A percentile compares a stretch with the other conserved stretches of the same genome.
These are phyloP conservation scores for Cladosporium sp. DNA, from an alignment of 2,329 filamentous ascomycete species.

Conservation along the genomic window DNA sequence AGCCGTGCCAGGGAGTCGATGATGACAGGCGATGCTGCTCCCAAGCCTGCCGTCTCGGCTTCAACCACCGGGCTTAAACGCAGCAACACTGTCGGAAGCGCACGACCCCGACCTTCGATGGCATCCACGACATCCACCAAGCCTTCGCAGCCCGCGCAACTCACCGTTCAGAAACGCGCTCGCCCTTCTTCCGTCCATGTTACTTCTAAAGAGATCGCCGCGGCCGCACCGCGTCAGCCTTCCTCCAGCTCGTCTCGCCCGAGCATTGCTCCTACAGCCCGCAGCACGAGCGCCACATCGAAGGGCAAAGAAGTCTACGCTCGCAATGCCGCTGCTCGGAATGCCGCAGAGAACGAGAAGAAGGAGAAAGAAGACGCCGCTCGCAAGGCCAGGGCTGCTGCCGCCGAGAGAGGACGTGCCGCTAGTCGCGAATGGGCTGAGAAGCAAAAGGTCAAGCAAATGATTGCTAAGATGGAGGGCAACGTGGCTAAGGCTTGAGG, in stretches of 20 bases:
- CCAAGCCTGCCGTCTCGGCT: not conserved
- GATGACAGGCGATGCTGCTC: conserved; percentile 28
- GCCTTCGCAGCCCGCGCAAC: conserved; percentile 12
- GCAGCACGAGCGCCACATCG: conserved; percentile 33
- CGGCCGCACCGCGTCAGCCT: conserved; percentile 20
- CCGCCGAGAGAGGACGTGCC: conserved; percentile 48
- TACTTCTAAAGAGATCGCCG: conserved; percentile 10
- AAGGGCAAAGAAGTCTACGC: conserved; percentile 53
- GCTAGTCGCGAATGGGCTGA: conserved; percentile 53
- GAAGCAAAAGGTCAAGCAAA: conserved; percentile 45
- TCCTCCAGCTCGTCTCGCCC: conserved; percentile 11
- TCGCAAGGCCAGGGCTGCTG: conserved; percentile 48
- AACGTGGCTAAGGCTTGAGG: not conserved
- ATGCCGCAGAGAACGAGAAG: conserved; percentile 43
- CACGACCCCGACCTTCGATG: conserved; percentile 22
- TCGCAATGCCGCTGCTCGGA: conserved; percentile 46
- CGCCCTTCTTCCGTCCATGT: conserved; percentile 21
- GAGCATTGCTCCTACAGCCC: conserved; percentile 25
- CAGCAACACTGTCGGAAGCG: conserved; percentile 30
- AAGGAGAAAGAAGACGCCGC: conserved; percentile 52
- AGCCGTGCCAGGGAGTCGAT: conserved; percentile 48
- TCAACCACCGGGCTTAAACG: conserved; percentile 25
- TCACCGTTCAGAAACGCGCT: conserved; percentile 22
- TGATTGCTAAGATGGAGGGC: conserved; percentile 6
- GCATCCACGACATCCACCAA: conserved; percentile 10